A percentile compares a stretch with the other conserved stretches of the same genome.
phyloP scores from a whole-genome alignment of 371 early-diverging fungal species.

The Rhizopus microsporus region DNA sequence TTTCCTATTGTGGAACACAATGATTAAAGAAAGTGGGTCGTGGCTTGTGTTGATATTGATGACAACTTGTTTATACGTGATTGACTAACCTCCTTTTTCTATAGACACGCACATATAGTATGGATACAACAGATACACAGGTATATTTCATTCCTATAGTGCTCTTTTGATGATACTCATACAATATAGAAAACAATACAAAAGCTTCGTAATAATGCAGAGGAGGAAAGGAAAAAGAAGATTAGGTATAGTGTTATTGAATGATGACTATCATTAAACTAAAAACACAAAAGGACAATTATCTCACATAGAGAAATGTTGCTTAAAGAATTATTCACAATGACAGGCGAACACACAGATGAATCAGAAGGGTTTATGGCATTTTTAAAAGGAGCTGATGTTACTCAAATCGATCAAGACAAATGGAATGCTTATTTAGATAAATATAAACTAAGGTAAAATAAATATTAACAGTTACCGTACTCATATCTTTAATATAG shows the following conservation, averaged over 20 bases:
- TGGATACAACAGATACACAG: conserved; percentile 1
- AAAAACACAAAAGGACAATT: conserved; percentile 20
- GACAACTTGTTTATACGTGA: neutral
- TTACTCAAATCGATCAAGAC: conserved; percentile 32
- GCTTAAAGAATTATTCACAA: conserved; percentile 40
- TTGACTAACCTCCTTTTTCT: neutral
- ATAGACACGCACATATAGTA: neutral
- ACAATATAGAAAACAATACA: conserved; percentile 23
- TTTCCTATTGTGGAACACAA: conserved; percentile 11
- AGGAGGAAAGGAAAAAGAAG: conserved; percentile 25
- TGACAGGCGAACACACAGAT: conserved; percentile 25
- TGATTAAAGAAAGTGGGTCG: neutral
- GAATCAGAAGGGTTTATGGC: conserved; percentile 23
- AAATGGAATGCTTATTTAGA: conserved; percentile 40
- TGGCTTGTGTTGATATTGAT: conserved; percentile 2
- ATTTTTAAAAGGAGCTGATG: conserved; percentile 38
- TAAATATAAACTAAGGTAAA: conserved; percentile 34
- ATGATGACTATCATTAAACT: neutral
- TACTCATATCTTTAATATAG: neutral
- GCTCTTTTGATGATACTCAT: neutral
- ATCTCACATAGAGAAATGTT: conserved; percentile 33
- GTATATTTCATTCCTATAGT: neutral
- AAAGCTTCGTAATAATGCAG: conserved; percentile 28
- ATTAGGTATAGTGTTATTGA: conserved; percentile 25
- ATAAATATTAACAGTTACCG: neutral